These are phyloP conservation scores for Carex kokanica DNA, from an alignment of 176 grass and related monocot species.

Conservation along the genomic window DNA sequence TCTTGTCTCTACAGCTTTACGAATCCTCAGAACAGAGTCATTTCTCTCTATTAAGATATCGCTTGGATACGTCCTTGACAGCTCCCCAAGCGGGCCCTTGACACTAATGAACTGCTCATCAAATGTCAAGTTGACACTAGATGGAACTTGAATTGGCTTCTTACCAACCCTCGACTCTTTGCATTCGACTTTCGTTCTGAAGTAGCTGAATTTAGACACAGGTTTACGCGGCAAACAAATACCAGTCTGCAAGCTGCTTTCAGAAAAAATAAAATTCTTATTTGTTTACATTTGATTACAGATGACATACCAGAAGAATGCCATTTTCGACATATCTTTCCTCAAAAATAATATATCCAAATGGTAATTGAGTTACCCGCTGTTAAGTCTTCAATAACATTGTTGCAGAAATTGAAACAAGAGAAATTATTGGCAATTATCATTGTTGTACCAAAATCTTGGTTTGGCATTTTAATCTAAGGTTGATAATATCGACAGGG, in stretches of 20 bases:
- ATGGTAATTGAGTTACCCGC: neutral
- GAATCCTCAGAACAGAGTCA: conserved; percentile 65
- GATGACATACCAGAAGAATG: neutral
- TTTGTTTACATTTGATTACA: neutral
- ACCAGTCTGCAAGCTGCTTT: conserved; percentile 24
- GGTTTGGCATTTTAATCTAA: neutral
- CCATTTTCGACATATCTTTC: neutral
- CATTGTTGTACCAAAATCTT: neutral
- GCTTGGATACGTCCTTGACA: conserved; percentile 64
- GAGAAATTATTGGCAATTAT: too few relatives aligned
- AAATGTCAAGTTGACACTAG: conserved; percentile 76
- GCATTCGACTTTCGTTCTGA: conserved; percentile 68
- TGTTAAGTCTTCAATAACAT: neutral
- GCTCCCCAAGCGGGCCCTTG: conserved; percentile 81
- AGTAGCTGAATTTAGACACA: conserved; percentile 41
- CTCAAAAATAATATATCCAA: neutral
- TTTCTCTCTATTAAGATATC: conserved; percentile 74
- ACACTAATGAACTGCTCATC: conserved; percentile 72
- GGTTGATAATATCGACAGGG: neutral
- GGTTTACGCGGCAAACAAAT: conserved; percentile 33
- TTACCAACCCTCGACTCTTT: conserved; percentile 97
- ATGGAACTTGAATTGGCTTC: conserved; percentile 71
- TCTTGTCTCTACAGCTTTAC: conserved; percentile 67
- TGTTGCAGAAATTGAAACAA: too few relatives aligned
- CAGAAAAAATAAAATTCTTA: neutral